A percentile compares a stretch with the other conserved stretches of the same genome.
Evolutionary conservation across 257 asterid genomes (phyloP).

Genomic region (Solanum chmielewskii): DNA sequence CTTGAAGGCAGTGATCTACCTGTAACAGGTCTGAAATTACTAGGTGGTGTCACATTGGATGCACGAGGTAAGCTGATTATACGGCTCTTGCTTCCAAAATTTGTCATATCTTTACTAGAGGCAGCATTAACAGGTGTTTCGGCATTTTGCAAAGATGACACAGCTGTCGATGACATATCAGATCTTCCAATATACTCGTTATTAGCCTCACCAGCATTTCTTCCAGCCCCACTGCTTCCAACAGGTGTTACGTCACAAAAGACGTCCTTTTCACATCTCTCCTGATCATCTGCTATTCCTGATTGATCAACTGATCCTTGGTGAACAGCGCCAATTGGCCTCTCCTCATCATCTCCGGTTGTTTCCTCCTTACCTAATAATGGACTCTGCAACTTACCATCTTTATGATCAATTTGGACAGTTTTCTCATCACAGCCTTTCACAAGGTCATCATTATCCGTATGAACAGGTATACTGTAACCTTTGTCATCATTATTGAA

Average conservation of each 20-base stretch:
- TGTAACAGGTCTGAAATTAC: constrained; percentile 33
- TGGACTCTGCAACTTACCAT: constrained; percentile 10
- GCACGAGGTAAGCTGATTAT: constrained; percentile 71
- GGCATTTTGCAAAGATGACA: constrained; percentile 21
- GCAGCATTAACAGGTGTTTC: constrained; percentile 33
- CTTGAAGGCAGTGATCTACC: constrained; percentile 34
- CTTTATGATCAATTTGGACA: constrained; percentile 13
- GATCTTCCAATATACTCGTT: constrained; percentile 18
- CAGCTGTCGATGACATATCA: constrained; percentile 12
- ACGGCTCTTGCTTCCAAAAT: constrained; percentile 52
- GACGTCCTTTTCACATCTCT: constrained; percentile 18
- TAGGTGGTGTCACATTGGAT: constrained; percentile 27
- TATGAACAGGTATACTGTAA: constrained; percentile 9
- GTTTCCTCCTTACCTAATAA: constrained; percentile 17
- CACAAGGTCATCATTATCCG: constrained; percentile 12
- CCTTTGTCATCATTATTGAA: constrained; percentile 15
- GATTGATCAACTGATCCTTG: constrained; percentile 16
- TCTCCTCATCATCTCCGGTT: constrained; percentile 21
- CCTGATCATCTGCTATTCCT: constrained; percentile 14
- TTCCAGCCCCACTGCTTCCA: constrained; percentile 16
- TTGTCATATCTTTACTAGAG: constrained; percentile 33
- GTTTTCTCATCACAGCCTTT: constrained; percentile 18
- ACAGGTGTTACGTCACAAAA: constrained; percentile 15
- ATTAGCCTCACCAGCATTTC: constrained; percentile 21
- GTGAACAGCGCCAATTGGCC: constrained; percentile 5